These are phyloP conservation scores for Mycena sp. DNA, from an alignment of 1,284 basidiomycete genomes.

Conservation along the genomic window DNA sequence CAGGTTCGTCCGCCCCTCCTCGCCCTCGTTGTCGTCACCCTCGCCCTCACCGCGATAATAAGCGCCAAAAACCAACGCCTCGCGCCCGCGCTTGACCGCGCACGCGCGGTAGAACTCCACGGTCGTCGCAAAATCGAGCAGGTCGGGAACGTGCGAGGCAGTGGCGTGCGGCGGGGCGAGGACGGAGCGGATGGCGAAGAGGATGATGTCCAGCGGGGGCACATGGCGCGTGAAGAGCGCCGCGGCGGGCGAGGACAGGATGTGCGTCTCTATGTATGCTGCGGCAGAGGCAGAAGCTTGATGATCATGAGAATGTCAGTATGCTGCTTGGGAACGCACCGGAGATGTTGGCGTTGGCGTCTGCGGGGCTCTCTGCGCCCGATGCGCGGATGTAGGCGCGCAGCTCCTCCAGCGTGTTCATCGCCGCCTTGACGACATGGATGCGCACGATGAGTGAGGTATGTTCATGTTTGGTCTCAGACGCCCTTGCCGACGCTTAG, in stretches of 20 bases:
- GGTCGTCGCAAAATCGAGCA: constrained; percentile 27
- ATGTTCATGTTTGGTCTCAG: too few relatives aligned
- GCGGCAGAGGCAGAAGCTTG: too few relatives aligned
- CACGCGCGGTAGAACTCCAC: constrained; percentile 24
- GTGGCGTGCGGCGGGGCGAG: background rate
- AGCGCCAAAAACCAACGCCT: constrained; percentile 9
- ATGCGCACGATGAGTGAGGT: too few relatives aligned
- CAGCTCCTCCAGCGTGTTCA: too few relatives aligned
- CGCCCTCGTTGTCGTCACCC: background rate
- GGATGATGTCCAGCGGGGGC: constrained; percentile 27
- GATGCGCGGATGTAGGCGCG: too few relatives aligned
- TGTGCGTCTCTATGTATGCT: constrained; percentile 21
- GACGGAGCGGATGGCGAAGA: constrained; percentile 13
- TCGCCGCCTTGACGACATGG: too few relatives aligned
- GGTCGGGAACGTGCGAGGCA: constrained; percentile 15
- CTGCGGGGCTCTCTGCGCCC: too few relatives aligned
- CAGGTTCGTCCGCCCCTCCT: background rate
- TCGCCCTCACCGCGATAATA: too few relatives aligned
- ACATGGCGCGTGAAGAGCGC: constrained; percentile 21
- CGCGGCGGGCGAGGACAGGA: constrained; percentile 14
- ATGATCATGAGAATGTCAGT: too few relatives aligned
- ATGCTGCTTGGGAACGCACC: too few relatives aligned
- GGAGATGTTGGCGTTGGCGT: too few relatives aligned
- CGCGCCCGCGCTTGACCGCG: constrained; percentile 12
- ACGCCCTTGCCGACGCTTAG: too few relatives aligned